Evolutionary conservation across 345 rosid species (phyloP), one percentile per base, ranked within the genome.

Genomic region (Lumnitzera racemosa): DNA sequence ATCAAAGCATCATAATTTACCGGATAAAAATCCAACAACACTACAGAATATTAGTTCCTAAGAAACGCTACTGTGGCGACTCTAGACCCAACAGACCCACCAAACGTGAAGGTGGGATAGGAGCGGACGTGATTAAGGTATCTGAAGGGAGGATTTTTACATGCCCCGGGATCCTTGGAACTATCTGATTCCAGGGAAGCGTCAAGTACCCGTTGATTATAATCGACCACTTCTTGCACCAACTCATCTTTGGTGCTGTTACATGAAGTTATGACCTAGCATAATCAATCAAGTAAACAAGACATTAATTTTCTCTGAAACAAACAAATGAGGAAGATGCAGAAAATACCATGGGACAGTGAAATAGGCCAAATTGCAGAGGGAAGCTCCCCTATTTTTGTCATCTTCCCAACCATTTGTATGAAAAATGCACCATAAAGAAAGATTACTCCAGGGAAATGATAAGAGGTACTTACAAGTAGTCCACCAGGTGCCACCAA

Each of bases 31-130:
- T 36, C 43, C 43, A 36, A 36, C 43, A 36, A 5, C 43, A 36
- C 43, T 9, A 36, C 31, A 27, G 5, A 5, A 9, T 36, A 36
- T 59, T 61, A 89, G 70, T 70, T 79, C 65, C 89, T 81, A 49
- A 81, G 79, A 66, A 94, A 88, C 7, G 97, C 99, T 57, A 88
- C 97, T 0, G 96, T 94, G 31, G 99, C 90, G 53, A 90, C 97
- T 54, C 95, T 95, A 2, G 97, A 86, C 66, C 99, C 97, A 8
- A 80, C 83, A 3, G 81, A 67, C 24, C 97, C 99, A 47, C 95
- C 95, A 61, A 90, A 88, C 84, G 76, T 84, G 79, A 88, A 90
- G 13, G 96, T 88, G 0, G 97, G 99, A 72, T 86, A 86, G 3
- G 92, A 79, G 56, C 89, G 82, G 61, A 94, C 95, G 49, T 90